Evolutionary conservation across 192 early-diverging fungal species (phyloP).

Genomic region (Radiomyces spectabilis): DNA sequence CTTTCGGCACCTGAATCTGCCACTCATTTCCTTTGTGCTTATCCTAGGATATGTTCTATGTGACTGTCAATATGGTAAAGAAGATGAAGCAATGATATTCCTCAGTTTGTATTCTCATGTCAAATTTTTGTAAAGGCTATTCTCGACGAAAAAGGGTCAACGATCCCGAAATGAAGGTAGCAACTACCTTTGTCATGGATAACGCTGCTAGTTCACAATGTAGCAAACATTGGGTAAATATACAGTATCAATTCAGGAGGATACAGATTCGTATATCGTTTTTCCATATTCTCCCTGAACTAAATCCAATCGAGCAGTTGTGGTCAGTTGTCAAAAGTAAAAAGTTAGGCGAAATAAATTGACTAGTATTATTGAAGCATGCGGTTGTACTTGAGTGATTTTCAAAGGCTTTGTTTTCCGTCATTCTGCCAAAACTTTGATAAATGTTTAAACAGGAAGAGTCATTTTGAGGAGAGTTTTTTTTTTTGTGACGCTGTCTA

Average conservation of each 20-base stretch:
- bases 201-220: conserved; percentile 8
- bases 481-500: no score
- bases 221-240: not conserved
- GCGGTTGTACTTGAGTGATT: not conserved
- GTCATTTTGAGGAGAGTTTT: no score
- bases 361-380: not conserved
- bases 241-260: not conserved
- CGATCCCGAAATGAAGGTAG: conserved; percentile 10
- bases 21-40: no score
- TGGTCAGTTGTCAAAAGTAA: conserved; percentile 18
- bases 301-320: conserved; percentile 29
- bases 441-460: not conserved
- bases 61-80: no score
- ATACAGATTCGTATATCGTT: conserved; percentile 11
- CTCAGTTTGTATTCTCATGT: no score
- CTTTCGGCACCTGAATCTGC: no score
- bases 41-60: no score
- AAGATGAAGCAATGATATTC: no score
- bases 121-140: not conserved
- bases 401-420: not conserved
- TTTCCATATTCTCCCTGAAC: conserved; percentile 22
- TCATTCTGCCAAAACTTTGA: not conserved
- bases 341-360: conserved; percentile 6
- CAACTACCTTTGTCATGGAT: conserved; percentile 6
- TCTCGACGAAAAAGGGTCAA: conserved; percentile 2